Evolutionary conservation across 2,329 filamentous ascomycete genomes (phyloP), one percentile per base, ranked within the genome.

Genomic region (Colletotrichum acutatum): DNA sequence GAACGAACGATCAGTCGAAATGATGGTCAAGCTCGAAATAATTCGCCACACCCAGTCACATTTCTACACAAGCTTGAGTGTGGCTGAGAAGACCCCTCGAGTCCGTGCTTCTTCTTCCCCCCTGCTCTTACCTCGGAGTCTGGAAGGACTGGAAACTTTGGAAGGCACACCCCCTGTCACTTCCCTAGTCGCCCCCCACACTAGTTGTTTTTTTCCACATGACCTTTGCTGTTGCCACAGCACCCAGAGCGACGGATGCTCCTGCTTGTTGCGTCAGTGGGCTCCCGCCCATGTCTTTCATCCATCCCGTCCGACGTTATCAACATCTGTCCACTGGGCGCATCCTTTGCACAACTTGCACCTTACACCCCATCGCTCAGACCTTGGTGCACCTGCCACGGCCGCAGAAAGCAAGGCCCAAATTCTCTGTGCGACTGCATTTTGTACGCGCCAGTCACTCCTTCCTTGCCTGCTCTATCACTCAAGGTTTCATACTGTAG

Each of bases 161-260:
- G 19, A 64, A 22, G 19, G 16, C 30, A 14, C n/a, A 32, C 34
- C 24, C 61, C 62, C 59, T 58, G 52, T 62, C 66, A 4, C 32
- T 32, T 56, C 32, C 34, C n/a, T 28, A 32, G 30, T 57, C 52
- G 56, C 37, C 70, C 53, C 65, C 66, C 71, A 72, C 70, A 70
- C 56, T 73, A 63, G 59, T 49, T 73, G 42, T 71, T 72, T 72
- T 64, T 62, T 49, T 14, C 60, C 71, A 62, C 71, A 65, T 71
- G 71, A 74, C 68, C 68, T 64, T 16, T 65, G 42, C 42, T 76
- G 82, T 83, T 83, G 82, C 82, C 82, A 83, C 82, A 73, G 66
- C 71, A 71, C 67, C 71, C 60, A 82, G 82, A 76, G 60, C 16
- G 76, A 60, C 26, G 60, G 37, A 42, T 52, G 65, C 30, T 64